Evolutionary conservation across 345 rosid genomes (phyloP).

Genomic region (Noccaea caerulescens): DNA sequence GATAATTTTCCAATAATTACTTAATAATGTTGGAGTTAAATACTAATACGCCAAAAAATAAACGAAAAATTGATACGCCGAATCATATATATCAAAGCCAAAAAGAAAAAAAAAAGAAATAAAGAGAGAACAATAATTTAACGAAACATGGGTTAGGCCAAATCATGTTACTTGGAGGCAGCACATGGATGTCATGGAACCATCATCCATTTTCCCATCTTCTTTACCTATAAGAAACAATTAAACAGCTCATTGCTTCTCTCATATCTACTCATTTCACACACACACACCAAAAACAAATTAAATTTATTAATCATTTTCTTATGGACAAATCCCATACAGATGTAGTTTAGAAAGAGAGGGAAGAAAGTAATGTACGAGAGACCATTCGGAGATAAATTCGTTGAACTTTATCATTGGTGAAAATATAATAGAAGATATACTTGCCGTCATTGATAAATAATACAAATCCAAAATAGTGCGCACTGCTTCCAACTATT

Average conservation of each 20-base stretch:
- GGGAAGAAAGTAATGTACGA: background rate
- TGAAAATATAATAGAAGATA: background rate
- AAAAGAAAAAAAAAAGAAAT: background rate
- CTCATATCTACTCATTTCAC: slow-evolving; percentile 32
- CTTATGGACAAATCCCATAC: background rate
- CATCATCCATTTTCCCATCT: slow-evolving; percentile 32
- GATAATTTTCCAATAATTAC: slow-evolving; percentile 16
- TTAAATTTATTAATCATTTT: background rate
- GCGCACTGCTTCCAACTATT: slow-evolving; percentile 31
- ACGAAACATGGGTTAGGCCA: slow-evolving; percentile 32
- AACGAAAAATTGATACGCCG: slow-evolving; percentile 27
- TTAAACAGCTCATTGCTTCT: slow-evolving; percentile 42
- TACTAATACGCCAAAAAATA: slow-evolving; percentile 9
- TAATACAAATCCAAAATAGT: slow-evolving; percentile 9
- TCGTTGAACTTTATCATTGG: slow-evolving; percentile 5
- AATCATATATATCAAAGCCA: slow-evolving; percentile 21
- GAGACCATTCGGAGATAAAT: background rate
- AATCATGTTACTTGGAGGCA: slow-evolving; percentile 40
- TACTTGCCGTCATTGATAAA: slow-evolving; percentile 17
- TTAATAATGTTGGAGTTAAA: slow-evolving; percentile 24
- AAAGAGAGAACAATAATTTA: background rate
- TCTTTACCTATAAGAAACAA: slow-evolving; percentile 36
- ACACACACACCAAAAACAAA: background rate
- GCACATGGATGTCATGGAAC: slow-evolving; percentile 38
- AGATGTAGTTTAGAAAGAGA: slow-evolving; percentile 24